Percentiles rank a stretch among this genome's conserved stretches.
Evolutionary conservation across 2,329 filamentous ascomycete genomes (phyloP).

Genomic region (Gaeumannomyces sp.): DNA sequence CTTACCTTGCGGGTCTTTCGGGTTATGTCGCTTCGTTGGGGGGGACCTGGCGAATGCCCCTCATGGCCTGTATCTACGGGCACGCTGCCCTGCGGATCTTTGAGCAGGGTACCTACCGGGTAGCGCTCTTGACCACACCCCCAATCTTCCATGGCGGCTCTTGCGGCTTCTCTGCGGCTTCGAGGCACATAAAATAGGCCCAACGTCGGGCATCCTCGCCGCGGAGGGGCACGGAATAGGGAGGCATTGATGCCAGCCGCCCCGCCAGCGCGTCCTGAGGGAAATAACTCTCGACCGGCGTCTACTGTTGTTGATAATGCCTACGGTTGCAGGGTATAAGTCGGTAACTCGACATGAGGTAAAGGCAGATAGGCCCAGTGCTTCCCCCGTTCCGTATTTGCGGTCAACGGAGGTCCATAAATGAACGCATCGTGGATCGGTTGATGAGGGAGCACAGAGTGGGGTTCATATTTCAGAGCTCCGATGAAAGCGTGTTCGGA

Average conservation of each 20-base stretch:
- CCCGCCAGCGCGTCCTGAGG: background rate
- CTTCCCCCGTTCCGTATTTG: background rate
- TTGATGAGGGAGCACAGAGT: background rate
- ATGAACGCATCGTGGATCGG: background rate
- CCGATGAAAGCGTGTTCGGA: background rate
- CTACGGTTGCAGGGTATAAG: background rate
- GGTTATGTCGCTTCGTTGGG: background rate
- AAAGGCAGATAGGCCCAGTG: background rate
- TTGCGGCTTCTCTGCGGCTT: background rate
- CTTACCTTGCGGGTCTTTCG: background rate
- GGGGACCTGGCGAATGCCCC: background rate
- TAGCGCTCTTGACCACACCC: background rate
- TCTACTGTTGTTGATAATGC: background rate
- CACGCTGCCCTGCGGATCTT: background rate
- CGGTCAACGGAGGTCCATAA: background rate
- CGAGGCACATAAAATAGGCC: background rate
- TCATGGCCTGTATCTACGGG: background rate
- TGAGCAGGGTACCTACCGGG: background rate
- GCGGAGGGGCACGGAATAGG: background rate
- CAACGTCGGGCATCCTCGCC: background rate
- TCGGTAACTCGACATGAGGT: background rate
- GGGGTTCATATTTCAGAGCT: background rate
- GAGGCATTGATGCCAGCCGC: background rate
- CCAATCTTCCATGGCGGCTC: background rate
- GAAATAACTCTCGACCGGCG: background rate